A percentile compares a stretch with the other conserved stretches of the same genome.
phyloP scores from a whole-genome alignment of 192 early-diverging fungal genomes.

The Glomus cerebriforme region DNA sequence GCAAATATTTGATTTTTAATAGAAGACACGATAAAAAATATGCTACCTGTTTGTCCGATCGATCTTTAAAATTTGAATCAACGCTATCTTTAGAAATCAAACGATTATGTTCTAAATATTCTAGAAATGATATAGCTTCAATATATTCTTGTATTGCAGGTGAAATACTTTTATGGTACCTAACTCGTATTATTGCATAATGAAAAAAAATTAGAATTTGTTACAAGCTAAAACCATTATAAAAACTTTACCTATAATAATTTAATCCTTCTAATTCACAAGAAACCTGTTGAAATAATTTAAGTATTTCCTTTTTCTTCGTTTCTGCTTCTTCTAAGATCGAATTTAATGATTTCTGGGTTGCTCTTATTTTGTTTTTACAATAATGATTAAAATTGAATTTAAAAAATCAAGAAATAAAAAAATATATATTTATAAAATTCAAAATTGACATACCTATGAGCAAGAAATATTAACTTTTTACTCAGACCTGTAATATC shows the following conservation, averaged over 20 bases:
- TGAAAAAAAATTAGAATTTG: background rate
- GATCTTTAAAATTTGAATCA: slow-evolving; percentile 30
- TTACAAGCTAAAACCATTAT: background rate
- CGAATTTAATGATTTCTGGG: slow-evolving; percentile 22
- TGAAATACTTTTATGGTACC: slow-evolving; percentile 39
- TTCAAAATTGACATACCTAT: slow-evolving; percentile 32
- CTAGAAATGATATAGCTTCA: slow-evolving; percentile 47
- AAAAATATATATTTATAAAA: background rate
- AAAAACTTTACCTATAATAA: slow-evolving; percentile 41
- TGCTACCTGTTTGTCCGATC: slow-evolving; percentile 29
- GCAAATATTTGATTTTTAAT: no score
- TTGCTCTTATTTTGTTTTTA: background rate
- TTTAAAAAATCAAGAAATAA: background rate
- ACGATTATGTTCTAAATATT: slow-evolving; percentile 36
- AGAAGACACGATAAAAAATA: no score
- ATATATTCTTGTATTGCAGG: slow-evolving; percentile 50
- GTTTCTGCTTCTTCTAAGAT: slow-evolving; percentile 36
- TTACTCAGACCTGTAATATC: slow-evolving; percentile 51
- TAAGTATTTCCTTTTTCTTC: slow-evolving; percentile 38
- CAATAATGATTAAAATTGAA: background rate
- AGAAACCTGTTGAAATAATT: slow-evolving; percentile 36
- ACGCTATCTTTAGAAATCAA: slow-evolving; percentile 36
- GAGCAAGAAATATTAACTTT: slow-evolving; percentile 44
- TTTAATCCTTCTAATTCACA: slow-evolving; percentile 42
- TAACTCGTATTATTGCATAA: background rate